Percentiles rank a stretch among this genome's conserved stretches.
phyloP scores from a whole-genome alignment of 2,329 filamentous ascomycete species.

The Aspergillus sclerotialis region DNA sequence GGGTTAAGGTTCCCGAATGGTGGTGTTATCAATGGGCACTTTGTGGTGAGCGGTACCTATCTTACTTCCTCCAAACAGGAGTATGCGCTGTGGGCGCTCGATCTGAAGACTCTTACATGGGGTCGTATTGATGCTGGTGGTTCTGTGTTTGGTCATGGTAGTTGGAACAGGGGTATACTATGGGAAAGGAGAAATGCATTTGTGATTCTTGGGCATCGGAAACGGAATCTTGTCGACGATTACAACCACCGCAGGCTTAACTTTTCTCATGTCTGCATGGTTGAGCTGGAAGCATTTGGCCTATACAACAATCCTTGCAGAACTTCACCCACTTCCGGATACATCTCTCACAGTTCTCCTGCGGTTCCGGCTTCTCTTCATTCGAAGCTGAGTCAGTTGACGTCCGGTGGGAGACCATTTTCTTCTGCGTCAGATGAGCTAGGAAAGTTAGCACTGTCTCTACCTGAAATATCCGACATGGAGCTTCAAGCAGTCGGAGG shows the following conservation, averaged over 20 bases:
- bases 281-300: slow-evolving; percentile 93
- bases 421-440: slow-evolving; percentile 76
- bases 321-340: slow-evolving; percentile 69
- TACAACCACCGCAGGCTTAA: slow-evolving; percentile 98
- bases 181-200: slow-evolving; percentile 94
- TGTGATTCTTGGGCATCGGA: slow-evolving; percentile 89
- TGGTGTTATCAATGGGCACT: slow-evolving; percentile 89
- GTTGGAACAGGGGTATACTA: slow-evolving; percentile 91
- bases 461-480: slow-evolving; percentile 92
- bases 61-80: slow-evolving; percentile 97
- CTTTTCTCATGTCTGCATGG: slow-evolving; percentile 93
- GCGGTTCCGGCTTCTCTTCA: slow-evolving; percentile 52
- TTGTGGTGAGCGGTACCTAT: slow-evolving; percentile 95
- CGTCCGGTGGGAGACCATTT: slow-evolving; percentile 68
- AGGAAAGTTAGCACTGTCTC: slow-evolving; percentile 68
- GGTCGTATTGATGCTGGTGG: slow-evolving; percentile 91
- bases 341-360: slow-evolving; percentile 74
- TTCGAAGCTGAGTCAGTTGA: slow-evolving; percentile 42
- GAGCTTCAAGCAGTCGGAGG: slow-evolving; percentile 88
- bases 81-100: slow-evolving; percentile 92
- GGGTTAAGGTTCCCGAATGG: slow-evolving; percentile 93
- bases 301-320: slow-evolving; percentile 92
- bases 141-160: slow-evolving; percentile 90
- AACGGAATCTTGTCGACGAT: slow-evolving; percentile 89
- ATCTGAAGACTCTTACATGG: slow-evolving; percentile 84